A percentile compares a stretch with the other conserved stretches of the same genome.
These are phyloP conservation scores for Naganishia kalamii DNA, from an alignment of 768 basidiomycete genomes.

Conservation along the genomic window DNA sequence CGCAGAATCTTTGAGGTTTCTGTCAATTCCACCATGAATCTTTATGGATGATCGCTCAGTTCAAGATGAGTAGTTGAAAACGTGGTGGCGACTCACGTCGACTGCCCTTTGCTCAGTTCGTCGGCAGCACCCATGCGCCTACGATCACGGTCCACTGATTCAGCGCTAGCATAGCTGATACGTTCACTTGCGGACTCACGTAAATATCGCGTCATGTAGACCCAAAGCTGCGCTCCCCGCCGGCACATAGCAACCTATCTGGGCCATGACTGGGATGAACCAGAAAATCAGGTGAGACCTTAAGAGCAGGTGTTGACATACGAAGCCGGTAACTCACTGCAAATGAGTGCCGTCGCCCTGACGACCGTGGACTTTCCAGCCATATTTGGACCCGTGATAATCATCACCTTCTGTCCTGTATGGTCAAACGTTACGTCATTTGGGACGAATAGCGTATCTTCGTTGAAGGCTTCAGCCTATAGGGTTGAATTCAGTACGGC, in stretches of 20 bases:
- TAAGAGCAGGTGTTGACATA: too few species aligned
- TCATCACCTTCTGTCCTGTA: conserved; percentile 39
- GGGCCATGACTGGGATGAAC: conserved; percentile 54
- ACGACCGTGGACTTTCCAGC: conserved; percentile 35
- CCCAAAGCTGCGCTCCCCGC: conserved; percentile 66
- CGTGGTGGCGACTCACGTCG: conserved; percentile 49
- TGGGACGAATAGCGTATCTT: conserved; percentile 64
- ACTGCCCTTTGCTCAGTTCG: conserved; percentile 75
- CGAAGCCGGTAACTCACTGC: too few species aligned
- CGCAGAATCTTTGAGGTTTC: conserved; percentile 86
- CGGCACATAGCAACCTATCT: conserved; percentile 86
- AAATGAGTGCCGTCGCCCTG: conserved; percentile 1
- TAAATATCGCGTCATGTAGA: conserved; percentile 76
- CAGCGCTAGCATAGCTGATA: neutral
- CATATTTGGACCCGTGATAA: conserved; percentile 52
- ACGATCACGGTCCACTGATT: neutral
- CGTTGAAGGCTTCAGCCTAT: conserved; percentile 61
- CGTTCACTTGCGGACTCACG: conserved; percentile 44
- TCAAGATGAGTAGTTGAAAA: neutral
- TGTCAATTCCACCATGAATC: conserved; percentile 91
- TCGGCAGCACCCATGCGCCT: conserved; percentile 85
- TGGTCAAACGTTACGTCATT: conserved; percentile 68
- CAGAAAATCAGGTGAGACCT: conserved; percentile 52
- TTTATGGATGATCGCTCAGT: neutral
- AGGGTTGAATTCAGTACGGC: neutral